phyloP scores from a whole-genome alignment of 2,329 filamentous ascomycete species.

The Xylariaceae sp. region DNA sequence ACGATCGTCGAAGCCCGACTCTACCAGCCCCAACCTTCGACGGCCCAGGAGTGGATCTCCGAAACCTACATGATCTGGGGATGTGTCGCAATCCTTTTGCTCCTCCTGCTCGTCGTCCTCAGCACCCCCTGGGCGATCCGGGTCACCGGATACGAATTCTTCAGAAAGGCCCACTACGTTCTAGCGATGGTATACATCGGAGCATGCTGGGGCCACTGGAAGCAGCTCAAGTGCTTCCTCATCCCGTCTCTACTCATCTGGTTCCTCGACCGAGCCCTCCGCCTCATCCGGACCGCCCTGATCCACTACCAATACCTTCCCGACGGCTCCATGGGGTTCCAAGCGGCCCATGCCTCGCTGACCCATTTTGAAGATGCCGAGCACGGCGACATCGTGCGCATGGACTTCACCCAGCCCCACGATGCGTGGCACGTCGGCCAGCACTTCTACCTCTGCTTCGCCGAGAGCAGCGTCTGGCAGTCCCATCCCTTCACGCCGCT shows the following conservation, averaged over 20 bases:
- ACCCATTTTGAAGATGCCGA: slow-evolving; percentile 50
- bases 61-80: slow-evolving; percentile 72
- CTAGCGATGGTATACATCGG: slow-evolving; percentile 71
- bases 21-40: slow-evolving; percentile 67
- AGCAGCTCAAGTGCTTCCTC: slow-evolving; percentile 62
- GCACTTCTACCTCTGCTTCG: slow-evolving; percentile 68
- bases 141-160: slow-evolving; percentile 71
- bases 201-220: slow-evolving; percentile 73
- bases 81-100: slow-evolving; percentile 60
- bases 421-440: slow-evolving; percentile 62
- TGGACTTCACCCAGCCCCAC: slow-evolving; percentile 62
- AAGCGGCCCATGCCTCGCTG: slow-evolving; percentile 45
- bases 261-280: slow-evolving; percentile 57
- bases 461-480: slow-evolving; percentile 64
- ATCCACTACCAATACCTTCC: slow-evolving; percentile 55
- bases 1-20: slow-evolving; percentile 60
- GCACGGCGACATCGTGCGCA: slow-evolving; percentile 58
- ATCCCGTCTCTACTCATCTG: slow-evolving; percentile 62
- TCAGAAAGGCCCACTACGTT: slow-evolving; percentile 70
- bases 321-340: slow-evolving; percentile 46
- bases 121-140: slow-evolving; percentile 57
- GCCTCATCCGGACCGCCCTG: slow-evolving; percentile 53
- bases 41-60: slow-evolving; percentile 52
- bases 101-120: slow-evolving; percentile 57
- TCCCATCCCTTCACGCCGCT: slow-evolving; percentile 67